Evolutionary conservation across 2,329 filamentous ascomycete genomes (phyloP).

Genomic region (Ceratocystis alfenasii): DNA sequence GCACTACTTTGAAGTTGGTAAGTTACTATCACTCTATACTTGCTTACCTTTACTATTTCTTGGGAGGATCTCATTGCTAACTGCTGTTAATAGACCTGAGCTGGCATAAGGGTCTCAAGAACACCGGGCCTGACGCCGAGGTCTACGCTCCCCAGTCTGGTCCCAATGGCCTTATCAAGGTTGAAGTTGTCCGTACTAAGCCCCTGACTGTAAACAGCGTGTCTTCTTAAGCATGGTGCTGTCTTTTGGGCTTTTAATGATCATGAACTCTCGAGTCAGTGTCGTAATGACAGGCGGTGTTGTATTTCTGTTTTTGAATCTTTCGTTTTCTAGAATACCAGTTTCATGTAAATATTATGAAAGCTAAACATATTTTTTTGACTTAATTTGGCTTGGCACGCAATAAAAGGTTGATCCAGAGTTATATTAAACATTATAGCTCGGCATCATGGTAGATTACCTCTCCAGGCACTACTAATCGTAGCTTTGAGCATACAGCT

Average conservation of each 20-base stretch:
- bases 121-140: constrained; percentile 89
- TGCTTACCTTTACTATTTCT: neutral
- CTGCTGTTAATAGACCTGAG: constrained; percentile 54
- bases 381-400: neutral
- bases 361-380: neutral
- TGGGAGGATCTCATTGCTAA: neutral
- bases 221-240: constrained; percentile 7
- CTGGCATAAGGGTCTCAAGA: constrained; percentile 93
- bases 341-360: constrained; percentile 1
- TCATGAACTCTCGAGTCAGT: neutral
- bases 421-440: neutral
- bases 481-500: no score
- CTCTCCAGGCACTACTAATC: no score
- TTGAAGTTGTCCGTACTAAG: constrained; percentile 57
- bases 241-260: constrained; percentile 9
- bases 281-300: neutral
- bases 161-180: constrained; percentile 92
- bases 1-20: constrained; percentile 94
- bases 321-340: neutral
- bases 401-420: neutral
- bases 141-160: constrained; percentile 88
- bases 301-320: neutral
- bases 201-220: constrained; percentile 18
- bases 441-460: no score
- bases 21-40: constrained; percentile 30